phyloP scores from a whole-genome alignment of 73 alveolate species.

The Paraurostyla sp. region DNA sequence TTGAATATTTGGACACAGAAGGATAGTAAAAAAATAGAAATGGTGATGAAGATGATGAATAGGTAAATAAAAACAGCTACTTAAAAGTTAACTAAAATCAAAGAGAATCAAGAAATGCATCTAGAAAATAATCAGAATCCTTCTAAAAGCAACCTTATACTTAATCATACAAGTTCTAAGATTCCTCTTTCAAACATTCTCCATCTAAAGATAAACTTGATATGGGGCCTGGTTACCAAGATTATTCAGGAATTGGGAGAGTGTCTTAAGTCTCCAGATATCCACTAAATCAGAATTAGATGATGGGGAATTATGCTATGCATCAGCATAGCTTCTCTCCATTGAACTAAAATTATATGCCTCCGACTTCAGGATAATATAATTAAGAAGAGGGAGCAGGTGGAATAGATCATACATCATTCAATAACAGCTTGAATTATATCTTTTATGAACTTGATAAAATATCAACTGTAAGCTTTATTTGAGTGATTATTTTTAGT shows the following conservation, averaged over 20 bases:
- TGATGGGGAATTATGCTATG: too few species aligned
- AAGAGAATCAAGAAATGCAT: neutral
- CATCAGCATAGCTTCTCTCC: too few species aligned
- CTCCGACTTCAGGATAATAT: neutral
- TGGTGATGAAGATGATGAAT: neutral
- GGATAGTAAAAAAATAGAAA: neutral
- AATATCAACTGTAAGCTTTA: neutral
- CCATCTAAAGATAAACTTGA: neutral
- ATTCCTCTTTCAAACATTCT: neutral
- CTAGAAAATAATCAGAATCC: neutral
- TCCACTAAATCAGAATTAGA: too few species aligned
- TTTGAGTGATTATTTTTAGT: neutral
- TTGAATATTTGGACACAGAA: neutral
- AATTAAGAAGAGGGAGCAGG: neutral
- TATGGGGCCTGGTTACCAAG: neutral
- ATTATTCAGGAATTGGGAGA: neutral
- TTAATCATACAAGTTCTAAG: neutral
- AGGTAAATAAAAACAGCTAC: neutral
- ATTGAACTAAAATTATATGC: neutral
- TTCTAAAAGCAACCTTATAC: neutral
- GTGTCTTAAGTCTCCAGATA: neutral
- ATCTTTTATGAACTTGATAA: conserved; percentile 4
- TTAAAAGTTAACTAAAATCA: neutral
- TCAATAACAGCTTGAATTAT: neutral
- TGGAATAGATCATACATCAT: neutral